Base-by-base conservation (phyloP, 768 basidiomycete genomes). In the Suillus brevipes region DNA sequence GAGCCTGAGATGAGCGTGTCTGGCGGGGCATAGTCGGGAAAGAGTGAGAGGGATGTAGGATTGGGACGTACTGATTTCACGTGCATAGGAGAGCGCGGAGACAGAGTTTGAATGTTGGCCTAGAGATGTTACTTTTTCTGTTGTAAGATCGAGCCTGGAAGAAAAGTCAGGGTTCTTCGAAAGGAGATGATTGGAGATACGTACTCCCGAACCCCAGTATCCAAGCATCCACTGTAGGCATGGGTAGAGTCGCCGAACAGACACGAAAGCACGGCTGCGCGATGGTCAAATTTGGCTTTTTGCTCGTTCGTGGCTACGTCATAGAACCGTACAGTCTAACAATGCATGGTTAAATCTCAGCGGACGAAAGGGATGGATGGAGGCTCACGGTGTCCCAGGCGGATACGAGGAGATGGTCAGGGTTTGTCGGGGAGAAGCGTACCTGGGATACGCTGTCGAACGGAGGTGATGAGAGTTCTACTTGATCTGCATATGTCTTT, bases 221-320 rank as follows among this genome's bases (percentile, higher is more conserved):
- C 95, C 25, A 97, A 79, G 0, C 95, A 95, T 5, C 94, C 97
- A 64, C 91, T 95, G 72, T 87, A 98, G 0, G 84, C 95, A 64
- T 86, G 85, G 8, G 78, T 78, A 1, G 80, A 83, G 65, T 92
- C 89, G 1, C 80, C 75, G 75, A 94, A 99, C 62, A 87, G 81
- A 67, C 90, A 90, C 2, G 90, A 85, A n/a, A 99, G 82, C 12
- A 98, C 89, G 0, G 95, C 92, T 6, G 94, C 94, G 23, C 93
- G 87, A 65, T 97, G 92, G 53, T 94, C 90, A 70, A 92, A 94
- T 68, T 92, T 94, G n/a, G 87, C 84, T 70, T 88, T 88, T 70
- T 86, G 84, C 63, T 89, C 86, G 71, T 87, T 88, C 36, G 85
- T 75, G 2, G 68, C 68, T 70, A 87, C 68, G 69, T 87, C 77